phyloP scores from a whole-genome alignment of 495 filamentous ascomycete genomes.

The Penicillium coprophilum region DNA sequence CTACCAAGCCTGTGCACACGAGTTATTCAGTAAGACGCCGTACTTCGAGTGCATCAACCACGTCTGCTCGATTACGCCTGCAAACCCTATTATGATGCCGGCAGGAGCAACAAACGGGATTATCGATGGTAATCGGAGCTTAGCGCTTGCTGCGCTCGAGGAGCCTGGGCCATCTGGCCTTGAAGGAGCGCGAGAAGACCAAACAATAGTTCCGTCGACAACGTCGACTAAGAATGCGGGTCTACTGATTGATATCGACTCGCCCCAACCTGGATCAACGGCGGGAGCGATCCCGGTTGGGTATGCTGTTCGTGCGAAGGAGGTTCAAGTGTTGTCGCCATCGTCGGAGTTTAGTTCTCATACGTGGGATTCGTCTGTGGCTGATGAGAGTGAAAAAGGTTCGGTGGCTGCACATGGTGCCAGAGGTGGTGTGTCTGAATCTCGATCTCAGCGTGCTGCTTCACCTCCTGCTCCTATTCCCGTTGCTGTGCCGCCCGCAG shows the following conservation, averaged over 20 bases:
- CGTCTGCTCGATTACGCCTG: constrained; percentile 43
- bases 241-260: constrained; percentile 38
- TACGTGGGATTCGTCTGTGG: constrained; percentile 18
- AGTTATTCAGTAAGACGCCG: constrained; percentile 47
- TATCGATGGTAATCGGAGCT: background rate
- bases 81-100: constrained; percentile 6
- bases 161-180: background rate
- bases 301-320: constrained; percentile 6
- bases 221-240: constrained; percentile 8
- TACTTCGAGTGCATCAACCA: constrained; percentile 54
- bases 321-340: constrained; percentile 1
- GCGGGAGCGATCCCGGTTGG: background rate
- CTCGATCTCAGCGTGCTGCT: constrained; percentile 2
- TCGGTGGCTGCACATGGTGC: constrained; percentile 8
- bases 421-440: constrained; percentile 3
- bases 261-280: constrained; percentile 9
- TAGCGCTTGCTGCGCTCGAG: background rate
- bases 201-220: background rate
- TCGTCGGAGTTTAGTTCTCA: constrained; percentile 15
- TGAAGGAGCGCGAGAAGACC: background rate
- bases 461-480: background rate
- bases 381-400: constrained; percentile 15
- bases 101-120: background rate
- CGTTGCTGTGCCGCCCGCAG: background rate
- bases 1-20: constrained; percentile 53